Conservation (phyloP, 768 basidiomycete genomes). For the Inosperma sp. region DNA sequence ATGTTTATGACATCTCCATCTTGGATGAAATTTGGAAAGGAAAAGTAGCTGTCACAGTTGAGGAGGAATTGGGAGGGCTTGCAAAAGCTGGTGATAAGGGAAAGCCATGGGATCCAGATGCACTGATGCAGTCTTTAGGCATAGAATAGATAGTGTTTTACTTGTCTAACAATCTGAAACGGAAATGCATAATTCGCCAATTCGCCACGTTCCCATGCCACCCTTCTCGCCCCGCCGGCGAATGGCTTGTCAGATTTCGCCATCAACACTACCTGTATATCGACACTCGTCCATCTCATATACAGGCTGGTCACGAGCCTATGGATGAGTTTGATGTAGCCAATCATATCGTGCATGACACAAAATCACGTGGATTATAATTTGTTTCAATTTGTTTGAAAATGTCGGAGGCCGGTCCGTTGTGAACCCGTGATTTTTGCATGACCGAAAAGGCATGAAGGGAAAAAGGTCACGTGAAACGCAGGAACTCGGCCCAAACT, state of each 20-base stretch:
- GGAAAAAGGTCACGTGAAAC: too few species aligned
- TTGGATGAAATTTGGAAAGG: slow-evolving; percentile 6
- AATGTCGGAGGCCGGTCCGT: too few species aligned
- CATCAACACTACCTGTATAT: background rate
- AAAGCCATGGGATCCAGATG: slow-evolving; percentile 3
- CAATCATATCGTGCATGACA: too few species aligned
- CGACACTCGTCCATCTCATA: too few species aligned
- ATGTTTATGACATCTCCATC: slow-evolving; percentile 6
- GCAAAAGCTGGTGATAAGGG: background rate
- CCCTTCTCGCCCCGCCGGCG: background rate
- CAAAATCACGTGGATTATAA: too few species aligned
- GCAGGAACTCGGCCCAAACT: too few species aligned
- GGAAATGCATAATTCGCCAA: background rate
- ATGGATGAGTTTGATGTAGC: too few species aligned
- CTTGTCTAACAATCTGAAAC: background rate
- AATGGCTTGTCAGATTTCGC: background rate
- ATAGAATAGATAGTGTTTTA: background rate
- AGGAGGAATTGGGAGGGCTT: slow-evolving; percentile 3
- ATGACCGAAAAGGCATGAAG: too few species aligned
- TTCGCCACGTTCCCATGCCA: background rate
- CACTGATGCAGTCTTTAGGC: background rate
- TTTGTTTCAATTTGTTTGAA: too few species aligned
- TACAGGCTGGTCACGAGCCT: too few species aligned
- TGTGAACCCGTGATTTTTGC: too few species aligned
- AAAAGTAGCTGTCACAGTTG: background rate